These are phyloP conservation scores for Pisolithus microcarpus DNA, from an alignment of 768 basidiomycete species.

Conservation along the genomic window DNA sequence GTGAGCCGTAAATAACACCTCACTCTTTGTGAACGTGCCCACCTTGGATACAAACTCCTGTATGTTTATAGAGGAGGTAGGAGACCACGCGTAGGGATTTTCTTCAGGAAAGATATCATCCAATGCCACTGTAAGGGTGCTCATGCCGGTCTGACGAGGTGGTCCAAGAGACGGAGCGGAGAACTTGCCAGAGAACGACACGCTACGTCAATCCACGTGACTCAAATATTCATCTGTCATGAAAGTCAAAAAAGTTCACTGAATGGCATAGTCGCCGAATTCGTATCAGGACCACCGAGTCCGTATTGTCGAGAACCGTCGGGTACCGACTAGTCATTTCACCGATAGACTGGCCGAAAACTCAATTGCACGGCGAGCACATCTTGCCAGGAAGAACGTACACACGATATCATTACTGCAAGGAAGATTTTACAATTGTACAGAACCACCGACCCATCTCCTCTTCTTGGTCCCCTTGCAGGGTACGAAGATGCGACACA, in stretches of 20 bases:
- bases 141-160: slow-evolving; percentile 5
- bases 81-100: slow-evolving; percentile 50
- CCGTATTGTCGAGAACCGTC: too few relatives aligned
- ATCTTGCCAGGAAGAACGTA: too few relatives aligned
- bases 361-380: too few relatives aligned
- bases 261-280: too few relatives aligned
- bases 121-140: slow-evolving; percentile 1
- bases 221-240: too few relatives aligned
- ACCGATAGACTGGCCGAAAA: too few relatives aligned
- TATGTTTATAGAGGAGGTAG: slow-evolving; percentile 35
- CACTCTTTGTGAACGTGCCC: neutral
- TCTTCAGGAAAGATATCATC: slow-evolving; percentile 36
- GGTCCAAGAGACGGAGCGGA: too few relatives aligned
- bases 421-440: slow-evolving; percentile 23
- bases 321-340: too few relatives aligned
- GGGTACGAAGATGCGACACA: slow-evolving; percentile 41
- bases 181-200: too few relatives aligned
- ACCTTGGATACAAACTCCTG: slow-evolving; percentile 54
- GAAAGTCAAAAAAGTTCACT: too few relatives aligned
- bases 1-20: slow-evolving; percentile 1
- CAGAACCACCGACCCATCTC: slow-evolving; percentile 75
- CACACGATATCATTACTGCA: neutral
- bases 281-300: too few relatives aligned
- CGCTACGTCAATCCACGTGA: too few relatives aligned
- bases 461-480: slow-evolving; percentile 31